Conservation (phyloP, 306 rosid genomes). For the Castanea sativa region DNA sequence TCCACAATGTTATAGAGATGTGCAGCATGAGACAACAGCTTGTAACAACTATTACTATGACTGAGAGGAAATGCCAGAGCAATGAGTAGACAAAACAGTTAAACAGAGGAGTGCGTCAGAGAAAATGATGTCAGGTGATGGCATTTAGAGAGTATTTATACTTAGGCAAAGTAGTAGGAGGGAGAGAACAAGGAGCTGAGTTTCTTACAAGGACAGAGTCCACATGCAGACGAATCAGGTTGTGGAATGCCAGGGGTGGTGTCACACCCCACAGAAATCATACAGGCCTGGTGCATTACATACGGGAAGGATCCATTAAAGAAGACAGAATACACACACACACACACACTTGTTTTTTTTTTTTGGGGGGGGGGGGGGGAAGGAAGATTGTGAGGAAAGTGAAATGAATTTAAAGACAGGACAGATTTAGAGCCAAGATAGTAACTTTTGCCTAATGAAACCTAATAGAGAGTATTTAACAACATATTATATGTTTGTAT, state of each 20-base stretch:
- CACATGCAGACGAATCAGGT: neutral
- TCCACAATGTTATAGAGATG: neutral
- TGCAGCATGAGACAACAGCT: neutral
- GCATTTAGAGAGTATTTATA: neutral
- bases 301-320: neutral
- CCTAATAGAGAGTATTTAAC: neutral
- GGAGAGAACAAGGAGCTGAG: neutral
- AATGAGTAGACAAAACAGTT: neutral
- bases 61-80: neutral
- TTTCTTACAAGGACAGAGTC: neutral
- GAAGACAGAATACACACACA: neutral
- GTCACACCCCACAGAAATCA: neutral
- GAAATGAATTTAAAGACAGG: too few species aligned
- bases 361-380: too few species aligned
- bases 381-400: too few species aligned
- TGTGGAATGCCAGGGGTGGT: neutral
- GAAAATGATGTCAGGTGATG: neutral
- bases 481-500: neutral
- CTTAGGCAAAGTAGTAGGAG: neutral
- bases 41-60: neutral
- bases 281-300: neutral
- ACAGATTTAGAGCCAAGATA: neutral
- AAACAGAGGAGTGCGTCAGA: neutral
- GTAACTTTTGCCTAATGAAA: neutral
- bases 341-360: too few species aligned